Percentiles rank a stretch among this genome's conserved stretches.
These are phyloP conservation scores for Marsdenia floribunda DNA, from an alignment of 257 asterid species.

Conservation along the genomic window DNA sequence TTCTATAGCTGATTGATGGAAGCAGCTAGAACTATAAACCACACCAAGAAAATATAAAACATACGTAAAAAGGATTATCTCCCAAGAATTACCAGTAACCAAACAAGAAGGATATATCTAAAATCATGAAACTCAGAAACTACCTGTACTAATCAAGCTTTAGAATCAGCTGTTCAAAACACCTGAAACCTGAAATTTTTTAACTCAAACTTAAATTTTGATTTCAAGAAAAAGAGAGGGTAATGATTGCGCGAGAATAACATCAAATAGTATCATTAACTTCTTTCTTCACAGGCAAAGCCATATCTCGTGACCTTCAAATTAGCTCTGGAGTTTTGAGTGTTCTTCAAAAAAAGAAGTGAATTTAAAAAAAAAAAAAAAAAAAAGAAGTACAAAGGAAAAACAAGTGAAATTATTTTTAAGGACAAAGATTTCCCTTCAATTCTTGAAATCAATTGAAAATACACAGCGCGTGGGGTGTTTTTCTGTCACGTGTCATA, in stretches of 20 bases:
- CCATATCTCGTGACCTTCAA: not conserved
- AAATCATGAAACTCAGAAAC: not conserved
- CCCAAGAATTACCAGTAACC: not conserved
- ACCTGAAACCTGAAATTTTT: conserved; percentile 1
- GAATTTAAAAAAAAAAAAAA: too few species aligned
- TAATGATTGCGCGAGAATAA: not conserved
- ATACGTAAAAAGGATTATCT: not conserved
- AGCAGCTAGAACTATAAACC: not conserved
- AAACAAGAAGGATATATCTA: not conserved
- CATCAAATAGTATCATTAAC: not conserved
- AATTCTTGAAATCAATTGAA: not conserved
- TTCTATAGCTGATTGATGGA: not conserved
- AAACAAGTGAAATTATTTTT: not conserved
- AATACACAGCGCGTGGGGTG: not conserved
- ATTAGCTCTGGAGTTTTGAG: not conserved
- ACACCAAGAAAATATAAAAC: not conserved
- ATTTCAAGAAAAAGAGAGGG: not conserved
- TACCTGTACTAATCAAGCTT: not conserved
- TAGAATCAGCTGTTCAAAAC: not conserved
- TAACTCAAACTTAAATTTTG: not conserved
- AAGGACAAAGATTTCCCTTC: conserved; percentile 3
- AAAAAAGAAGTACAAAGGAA: too few species aligned
- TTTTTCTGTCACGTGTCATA: not conserved
- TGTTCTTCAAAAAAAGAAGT: not conserved
- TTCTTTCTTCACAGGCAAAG: not conserved